Conservation (phyloP, 2,329 filamentous ascomycete species). For the Epichloe uncinata region DNA sequence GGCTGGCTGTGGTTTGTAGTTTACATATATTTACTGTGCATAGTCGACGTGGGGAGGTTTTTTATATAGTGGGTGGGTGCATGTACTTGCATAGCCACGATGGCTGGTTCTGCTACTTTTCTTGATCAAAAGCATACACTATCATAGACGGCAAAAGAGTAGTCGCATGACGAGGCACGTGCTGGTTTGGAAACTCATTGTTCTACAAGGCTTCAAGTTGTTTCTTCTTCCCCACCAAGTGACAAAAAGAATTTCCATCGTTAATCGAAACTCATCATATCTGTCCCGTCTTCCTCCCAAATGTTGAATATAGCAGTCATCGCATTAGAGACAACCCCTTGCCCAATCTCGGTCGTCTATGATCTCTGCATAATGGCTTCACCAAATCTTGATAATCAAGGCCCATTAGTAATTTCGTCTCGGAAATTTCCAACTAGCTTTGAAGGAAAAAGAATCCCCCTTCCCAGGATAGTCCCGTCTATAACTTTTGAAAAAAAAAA, state of each 20-base stretch:
- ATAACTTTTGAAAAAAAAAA: not conserved
- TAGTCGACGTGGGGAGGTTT: not conserved
- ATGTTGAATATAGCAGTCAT: not conserved
- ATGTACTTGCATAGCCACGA: not conserved
- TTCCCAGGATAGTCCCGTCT: constrained; percentile 1
- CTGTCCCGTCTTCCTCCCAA: not conserved
- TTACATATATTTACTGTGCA: too few relatives aligned
- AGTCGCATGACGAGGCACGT: not conserved
- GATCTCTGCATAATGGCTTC: not conserved
- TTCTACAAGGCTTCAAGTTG: not conserved
- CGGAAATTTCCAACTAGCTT: not conserved
- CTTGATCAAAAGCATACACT: not conserved
- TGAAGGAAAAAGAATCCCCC: not conserved
- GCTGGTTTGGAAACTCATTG: not conserved
- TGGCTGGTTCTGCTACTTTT: not conserved
- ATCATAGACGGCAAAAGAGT: not conserved
- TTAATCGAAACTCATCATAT: not conserved
- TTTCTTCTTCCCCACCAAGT: not conserved
- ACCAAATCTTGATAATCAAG: not conserved
- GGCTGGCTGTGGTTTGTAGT: too few relatives aligned
- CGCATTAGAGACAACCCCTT: not conserved
- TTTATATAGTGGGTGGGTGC: not conserved
- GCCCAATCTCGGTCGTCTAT: not conserved
- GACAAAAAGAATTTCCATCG: not conserved
- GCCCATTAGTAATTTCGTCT: not conserved